These are phyloP conservation scores for Aspergillus brunneoviolaceus DNA, from an alignment of 2,329 filamentous ascomycete genomes.

Conservation along the genomic window DNA sequence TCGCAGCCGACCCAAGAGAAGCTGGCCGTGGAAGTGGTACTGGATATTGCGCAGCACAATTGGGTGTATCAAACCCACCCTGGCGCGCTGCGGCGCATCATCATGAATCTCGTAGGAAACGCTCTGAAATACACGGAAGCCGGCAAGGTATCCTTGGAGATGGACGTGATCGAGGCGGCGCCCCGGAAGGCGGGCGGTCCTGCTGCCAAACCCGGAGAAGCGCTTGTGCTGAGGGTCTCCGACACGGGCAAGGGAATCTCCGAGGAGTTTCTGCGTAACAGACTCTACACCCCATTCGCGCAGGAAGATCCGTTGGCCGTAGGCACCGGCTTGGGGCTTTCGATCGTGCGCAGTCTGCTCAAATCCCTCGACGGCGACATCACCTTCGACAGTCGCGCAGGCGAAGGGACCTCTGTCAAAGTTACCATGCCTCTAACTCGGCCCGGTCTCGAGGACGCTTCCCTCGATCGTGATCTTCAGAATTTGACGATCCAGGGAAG, in stretches of 20 bases:
- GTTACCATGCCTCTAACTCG: slow-evolving; percentile 48
- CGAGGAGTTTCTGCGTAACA: slow-evolving; percentile 59
- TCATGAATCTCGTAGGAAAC: slow-evolving; percentile 65
- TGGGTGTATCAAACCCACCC: slow-evolving; percentile 59
- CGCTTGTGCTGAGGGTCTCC: slow-evolving; percentile 46
- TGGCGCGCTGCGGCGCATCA: slow-evolving; percentile 54
- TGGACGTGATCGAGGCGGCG: slow-evolving; percentile 30
- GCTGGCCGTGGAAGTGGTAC: slow-evolving; percentile 47
- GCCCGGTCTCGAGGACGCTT: slow-evolving; percentile 21
- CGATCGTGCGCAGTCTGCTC: slow-evolving; percentile 62
- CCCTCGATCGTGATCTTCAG: not conserved
- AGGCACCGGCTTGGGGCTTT: slow-evolving; percentile 57
- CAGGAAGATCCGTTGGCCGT: slow-evolving; percentile 62
- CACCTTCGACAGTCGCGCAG: slow-evolving; percentile 54
- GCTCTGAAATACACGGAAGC: slow-evolving; percentile 61
- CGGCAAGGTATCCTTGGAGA: slow-evolving; percentile 51
- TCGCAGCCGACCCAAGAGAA: slow-evolving; percentile 3
- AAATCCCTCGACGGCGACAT: slow-evolving; percentile 61
- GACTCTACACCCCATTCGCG: slow-evolving; percentile 57
- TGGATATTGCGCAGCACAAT: slow-evolving; percentile 52
- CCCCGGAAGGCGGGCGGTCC: not conserved
- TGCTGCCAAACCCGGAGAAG: not conserved
- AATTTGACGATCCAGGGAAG: not conserved
- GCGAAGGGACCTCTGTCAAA: slow-evolving; percentile 56
- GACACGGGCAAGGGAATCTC: slow-evolving; percentile 69